These are phyloP conservation scores for Agarophyton chilense DNA, from an alignment of 23 red algal species.

Conservation along the genomic window DNA sequence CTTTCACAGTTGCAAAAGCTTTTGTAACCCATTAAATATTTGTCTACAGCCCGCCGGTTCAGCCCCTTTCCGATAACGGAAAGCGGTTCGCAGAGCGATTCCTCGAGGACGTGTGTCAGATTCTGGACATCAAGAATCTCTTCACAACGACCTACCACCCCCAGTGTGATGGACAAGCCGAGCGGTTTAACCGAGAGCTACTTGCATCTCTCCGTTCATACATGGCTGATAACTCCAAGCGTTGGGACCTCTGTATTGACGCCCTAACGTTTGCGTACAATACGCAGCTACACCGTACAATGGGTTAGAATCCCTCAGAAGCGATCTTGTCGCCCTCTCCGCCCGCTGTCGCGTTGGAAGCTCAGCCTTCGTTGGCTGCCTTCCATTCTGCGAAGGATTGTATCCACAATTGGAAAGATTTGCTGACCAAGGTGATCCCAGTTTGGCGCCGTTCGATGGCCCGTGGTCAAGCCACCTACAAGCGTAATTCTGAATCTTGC, in stretches of 20 bases:
- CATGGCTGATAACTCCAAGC: background rate
- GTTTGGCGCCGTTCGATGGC: background rate
- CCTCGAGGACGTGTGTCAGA: slow-evolving; percentile 20
- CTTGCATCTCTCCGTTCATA: background rate
- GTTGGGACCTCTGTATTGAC: background rate
- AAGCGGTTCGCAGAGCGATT: background rate
- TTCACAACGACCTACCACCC: slow-evolving; percentile 29
- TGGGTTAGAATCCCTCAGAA: background rate
- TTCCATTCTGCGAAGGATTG: background rate
- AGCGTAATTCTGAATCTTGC: background rate
- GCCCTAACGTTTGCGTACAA: background rate
- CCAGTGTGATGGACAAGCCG: too few relatives aligned
- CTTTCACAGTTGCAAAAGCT: slow-evolving; percentile 1
- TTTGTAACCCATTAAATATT: slow-evolving; percentile 2
- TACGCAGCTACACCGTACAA: background rate
- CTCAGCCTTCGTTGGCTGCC: background rate
- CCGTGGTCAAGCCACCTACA: background rate
- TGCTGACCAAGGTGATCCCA: background rate
- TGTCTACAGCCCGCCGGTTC: background rate
- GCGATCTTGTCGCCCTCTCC: background rate
- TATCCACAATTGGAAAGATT: background rate
- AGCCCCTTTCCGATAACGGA: background rate
- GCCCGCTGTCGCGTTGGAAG: background rate
- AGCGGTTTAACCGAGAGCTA: background rate
- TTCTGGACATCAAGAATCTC: slow-evolving; percentile 1